A percentile compares a stretch with the other conserved stretches of the same genome.
These are phyloP conservation scores for Morella rubra DNA, from an alignment of 306 rosid species.

Conservation along the genomic window DNA sequence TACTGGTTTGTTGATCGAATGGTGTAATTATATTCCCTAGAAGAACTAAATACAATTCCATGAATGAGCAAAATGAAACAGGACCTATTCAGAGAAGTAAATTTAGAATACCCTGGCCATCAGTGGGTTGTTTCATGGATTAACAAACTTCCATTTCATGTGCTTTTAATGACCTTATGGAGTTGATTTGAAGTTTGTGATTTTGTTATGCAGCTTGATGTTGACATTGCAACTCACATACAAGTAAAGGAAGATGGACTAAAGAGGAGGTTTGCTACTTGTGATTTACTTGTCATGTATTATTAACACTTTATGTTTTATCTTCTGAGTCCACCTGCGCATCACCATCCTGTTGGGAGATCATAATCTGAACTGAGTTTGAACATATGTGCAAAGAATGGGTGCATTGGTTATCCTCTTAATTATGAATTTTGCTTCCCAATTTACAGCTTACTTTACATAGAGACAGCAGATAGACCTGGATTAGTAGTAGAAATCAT, in stretches of 20 bases:
- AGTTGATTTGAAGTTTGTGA: constrained; percentile 20
- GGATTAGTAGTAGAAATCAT: constrained; percentile 87
- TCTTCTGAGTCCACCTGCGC: constrained; percentile 2
- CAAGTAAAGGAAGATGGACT: constrained; percentile 89
- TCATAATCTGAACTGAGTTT: constrained; percentile 16
- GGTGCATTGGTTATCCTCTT: constrained; percentile 30
- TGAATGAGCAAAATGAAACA: neutral
- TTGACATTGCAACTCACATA: constrained; percentile 76
- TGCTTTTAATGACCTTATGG: constrained; percentile 7
- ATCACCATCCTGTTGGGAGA: constrained; percentile 4
- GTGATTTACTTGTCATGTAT: constrained; percentile 16
- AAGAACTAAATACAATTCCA: neutral
- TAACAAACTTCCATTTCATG: neutral
- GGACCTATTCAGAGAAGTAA: no score
- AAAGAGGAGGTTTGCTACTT: constrained; percentile 73
- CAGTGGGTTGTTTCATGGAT: neutral
- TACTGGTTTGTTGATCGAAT: neutral
- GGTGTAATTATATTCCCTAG: neutral
- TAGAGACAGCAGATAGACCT: constrained; percentile 93
- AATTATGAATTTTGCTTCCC: constrained; percentile 23
- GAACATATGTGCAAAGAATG: constrained; percentile 8
- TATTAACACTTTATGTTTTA: neutral
- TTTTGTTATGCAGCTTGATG: constrained; percentile 59
- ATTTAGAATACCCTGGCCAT: neutral
- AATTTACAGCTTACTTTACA: constrained; percentile 68